Evolutionary conservation across 176 grass and related monocot genomes (phyloP).

Genomic region (Alloteropsis semialata): DNA sequence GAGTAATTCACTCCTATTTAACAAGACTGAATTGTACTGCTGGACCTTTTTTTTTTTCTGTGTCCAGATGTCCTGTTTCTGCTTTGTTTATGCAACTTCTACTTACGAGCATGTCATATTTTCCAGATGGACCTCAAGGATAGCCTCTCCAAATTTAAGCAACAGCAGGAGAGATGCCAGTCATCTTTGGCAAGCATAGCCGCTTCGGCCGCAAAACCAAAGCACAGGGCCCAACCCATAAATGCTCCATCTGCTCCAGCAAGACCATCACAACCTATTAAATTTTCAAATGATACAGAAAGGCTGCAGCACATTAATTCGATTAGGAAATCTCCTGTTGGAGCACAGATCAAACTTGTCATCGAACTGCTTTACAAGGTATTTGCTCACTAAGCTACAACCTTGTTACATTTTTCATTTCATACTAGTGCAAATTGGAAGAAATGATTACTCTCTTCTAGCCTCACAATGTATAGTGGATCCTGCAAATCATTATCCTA

Average conservation of each 20-base stretch:
- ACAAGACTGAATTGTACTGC: neutral
- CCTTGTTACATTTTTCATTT: neutral
- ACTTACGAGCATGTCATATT: neutral
- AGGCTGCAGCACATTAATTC: slow-evolving; percentile 81
- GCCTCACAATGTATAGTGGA: neutral
- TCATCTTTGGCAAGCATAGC: slow-evolving; percentile 72
- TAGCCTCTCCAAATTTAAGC: slow-evolving; percentile 84
- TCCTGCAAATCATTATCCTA: neutral
- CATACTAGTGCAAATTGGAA: neutral
- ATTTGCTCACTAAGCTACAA: neutral
- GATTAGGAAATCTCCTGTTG: slow-evolving; percentile 76
- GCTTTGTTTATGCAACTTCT: neutral
- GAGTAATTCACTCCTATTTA: neutral
- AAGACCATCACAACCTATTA: slow-evolving; percentile 43
- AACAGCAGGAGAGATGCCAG: slow-evolving; percentile 83
- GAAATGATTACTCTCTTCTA: neutral
- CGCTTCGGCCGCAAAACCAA: slow-evolving; percentile 42
- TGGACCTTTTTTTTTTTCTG: neutral
- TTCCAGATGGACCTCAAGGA: slow-evolving; percentile 82
- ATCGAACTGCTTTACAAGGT: slow-evolving; percentile 87
- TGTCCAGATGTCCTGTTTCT: neutral
- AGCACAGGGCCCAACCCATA: slow-evolving; percentile 46
- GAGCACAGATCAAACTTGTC: slow-evolving; percentile 79
- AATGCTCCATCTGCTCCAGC: slow-evolving; percentile 43
- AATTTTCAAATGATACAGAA: slow-evolving; percentile 93